phyloP scores from a whole-genome alignment of 2,329 filamentous ascomycete genomes.

The Lomentospora prolificans region DNA sequence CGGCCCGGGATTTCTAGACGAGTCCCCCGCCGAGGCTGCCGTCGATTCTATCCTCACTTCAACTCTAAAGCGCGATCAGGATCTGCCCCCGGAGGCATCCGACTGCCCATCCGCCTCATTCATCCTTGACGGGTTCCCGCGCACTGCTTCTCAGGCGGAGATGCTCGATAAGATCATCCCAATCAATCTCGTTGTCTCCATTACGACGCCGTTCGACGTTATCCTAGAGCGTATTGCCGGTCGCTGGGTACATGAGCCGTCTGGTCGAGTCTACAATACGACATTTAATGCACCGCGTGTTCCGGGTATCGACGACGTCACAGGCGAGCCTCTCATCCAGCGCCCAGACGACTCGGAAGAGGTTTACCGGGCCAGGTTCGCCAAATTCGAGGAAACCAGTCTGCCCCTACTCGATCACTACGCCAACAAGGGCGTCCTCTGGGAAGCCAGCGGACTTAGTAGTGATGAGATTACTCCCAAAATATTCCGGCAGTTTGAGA shows the following conservation, averaged over 20 bases:
- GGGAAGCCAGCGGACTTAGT: constrained; percentile 77
- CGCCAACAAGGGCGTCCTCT: constrained; percentile 69
- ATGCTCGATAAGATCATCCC: constrained; percentile 73
- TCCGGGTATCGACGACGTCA: constrained; percentile 76
- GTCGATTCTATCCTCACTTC: constrained; percentile 30
- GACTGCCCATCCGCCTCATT: constrained; percentile 76
- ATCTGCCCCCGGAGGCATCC: constrained; percentile 37
- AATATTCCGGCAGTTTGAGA: constrained; percentile 73
- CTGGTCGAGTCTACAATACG: constrained; percentile 90
- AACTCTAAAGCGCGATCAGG: constrained; percentile 2
- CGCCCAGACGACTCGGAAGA: constrained; percentile 79
- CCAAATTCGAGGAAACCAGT: constrained; percentile 81
- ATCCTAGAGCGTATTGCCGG: constrained; percentile 85
- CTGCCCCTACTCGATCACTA: constrained; percentile 83
- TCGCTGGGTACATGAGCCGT: constrained; percentile 87
- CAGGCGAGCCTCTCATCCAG: constrained; percentile 75
- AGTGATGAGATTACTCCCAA: constrained; percentile 95
- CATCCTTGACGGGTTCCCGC: constrained; percentile 91
- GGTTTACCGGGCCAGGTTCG: constrained; percentile 71
- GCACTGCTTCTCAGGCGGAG: constrained; percentile 70
- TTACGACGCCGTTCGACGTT: constrained; percentile 76
- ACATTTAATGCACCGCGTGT: constrained; percentile 81
- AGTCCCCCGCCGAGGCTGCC: constrained; percentile 10
- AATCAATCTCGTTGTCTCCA: constrained; percentile 87
- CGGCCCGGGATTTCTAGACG: constrained; percentile 19